Conservation (phyloP, 2,329 filamentous ascomycete species). For the Cadophora sp. region DNA sequence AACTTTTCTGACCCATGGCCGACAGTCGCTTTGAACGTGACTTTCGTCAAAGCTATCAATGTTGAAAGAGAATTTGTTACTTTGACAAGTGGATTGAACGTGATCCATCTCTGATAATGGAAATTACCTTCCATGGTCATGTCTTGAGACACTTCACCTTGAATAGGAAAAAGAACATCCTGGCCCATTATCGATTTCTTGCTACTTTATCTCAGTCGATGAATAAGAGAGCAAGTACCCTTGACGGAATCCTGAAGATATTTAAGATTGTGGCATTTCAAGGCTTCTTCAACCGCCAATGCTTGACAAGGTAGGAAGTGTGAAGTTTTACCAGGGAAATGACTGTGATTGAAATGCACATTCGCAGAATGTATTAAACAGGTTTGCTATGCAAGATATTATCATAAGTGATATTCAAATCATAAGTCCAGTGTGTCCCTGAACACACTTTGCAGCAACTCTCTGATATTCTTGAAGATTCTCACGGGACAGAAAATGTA, state of each 20-base stretch:
- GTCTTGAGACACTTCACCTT: background rate
- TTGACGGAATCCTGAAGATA: background rate
- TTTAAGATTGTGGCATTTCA: background rate
- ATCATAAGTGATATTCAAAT: too few relatives aligned
- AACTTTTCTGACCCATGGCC: background rate
- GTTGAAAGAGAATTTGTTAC: background rate
- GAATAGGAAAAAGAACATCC: background rate
- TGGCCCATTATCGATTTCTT: background rate
- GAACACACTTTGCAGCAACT: too few relatives aligned
- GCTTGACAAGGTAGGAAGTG: too few relatives aligned
- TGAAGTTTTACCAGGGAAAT: too few relatives aligned
- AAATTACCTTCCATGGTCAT: background rate
- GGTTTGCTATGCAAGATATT: too few relatives aligned
- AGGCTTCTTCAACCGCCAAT: too few relatives aligned
- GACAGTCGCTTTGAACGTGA: background rate
- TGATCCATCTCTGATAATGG: background rate
- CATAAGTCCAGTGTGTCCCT: too few relatives aligned
- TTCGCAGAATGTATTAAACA: too few relatives aligned
- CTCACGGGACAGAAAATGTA: background rate
- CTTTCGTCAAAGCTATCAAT: background rate
- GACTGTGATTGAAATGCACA: too few relatives aligned
- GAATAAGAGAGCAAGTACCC: background rate
- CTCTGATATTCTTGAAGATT: too few relatives aligned
- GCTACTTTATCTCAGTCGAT: background rate
- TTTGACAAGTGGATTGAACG: background rate